Base-by-base conservation (phyloP, 2,329 filamentous ascomycete species). In the Aspergillus luchuensis region DNA sequence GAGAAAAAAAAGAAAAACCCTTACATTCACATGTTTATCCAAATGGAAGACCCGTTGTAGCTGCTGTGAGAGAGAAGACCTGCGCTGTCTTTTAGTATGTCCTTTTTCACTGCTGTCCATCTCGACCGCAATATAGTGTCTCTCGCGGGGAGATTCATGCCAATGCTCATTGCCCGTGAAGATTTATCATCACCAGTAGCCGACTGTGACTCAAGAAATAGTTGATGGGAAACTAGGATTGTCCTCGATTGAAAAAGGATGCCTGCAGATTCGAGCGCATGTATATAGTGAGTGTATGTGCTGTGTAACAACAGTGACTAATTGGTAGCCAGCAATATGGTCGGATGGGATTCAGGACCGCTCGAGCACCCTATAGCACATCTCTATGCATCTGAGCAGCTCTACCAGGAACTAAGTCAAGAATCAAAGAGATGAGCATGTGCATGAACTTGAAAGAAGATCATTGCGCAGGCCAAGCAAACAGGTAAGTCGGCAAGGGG, bases 21-120 rank as follows among this genome's bases (percentile, higher is more conserved):
- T 65, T 58, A 70, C 66, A 60, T 59, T 59, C 11, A 39, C 58
- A 30, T 49, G 25, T 53, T 59, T 67, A 25, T 68, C 65, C 17
- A 61, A 23, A 58, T 61, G 63, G 8, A 69, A 59, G 38, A 69
- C 60, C 23, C 68, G 66, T 28, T 69, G 67, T 19, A 71, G 36
- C 11, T 67, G 66, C 38, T 64, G 58, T 15, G 68, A 63, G 50
- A 70, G 59, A 8, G 67, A 70, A n/a, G 61, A 56, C 53, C 67
- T 63, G 25, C 65, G 65, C 47, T 61, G 59, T 43, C 63, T 65
- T 52, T 25, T 56, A 11, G 28, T 57, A 19, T 61, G 61, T 17
- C n/a, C 30, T 13, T 36, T 11, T 51, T 36, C 30, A 53, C 13
- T 59, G 45, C 19, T 60, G 59, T 55, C 23, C 63, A 64, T 64